Evolutionary conservation across 306 rosid genomes (phyloP).

Genomic region (Ziziphus jujuba): DNA sequence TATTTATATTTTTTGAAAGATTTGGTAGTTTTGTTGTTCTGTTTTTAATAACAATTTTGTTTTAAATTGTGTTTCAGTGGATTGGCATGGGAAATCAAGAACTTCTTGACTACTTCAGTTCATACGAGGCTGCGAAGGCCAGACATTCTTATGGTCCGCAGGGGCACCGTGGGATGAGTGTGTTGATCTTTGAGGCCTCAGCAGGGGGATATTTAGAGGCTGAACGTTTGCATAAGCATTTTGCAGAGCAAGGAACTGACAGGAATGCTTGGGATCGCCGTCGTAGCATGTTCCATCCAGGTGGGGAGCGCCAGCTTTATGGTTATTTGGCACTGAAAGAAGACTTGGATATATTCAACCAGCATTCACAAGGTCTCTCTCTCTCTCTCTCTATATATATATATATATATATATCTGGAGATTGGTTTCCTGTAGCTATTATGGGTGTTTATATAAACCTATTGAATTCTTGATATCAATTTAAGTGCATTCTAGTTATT

Average conservation of each 20-base stretch:
- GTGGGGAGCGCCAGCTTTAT: slow-evolving; percentile 76
- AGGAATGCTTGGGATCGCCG: slow-evolving; percentile 58
- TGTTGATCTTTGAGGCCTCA: slow-evolving; percentile 78
- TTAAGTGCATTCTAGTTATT: slow-evolving; percentile 1
- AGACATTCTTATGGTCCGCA: slow-evolving; percentile 87
- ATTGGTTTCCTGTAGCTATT: background rate
- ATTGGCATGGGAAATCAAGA: slow-evolving; percentile 77
- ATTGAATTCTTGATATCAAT: slow-evolving; percentile 3
- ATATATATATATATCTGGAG: background rate
- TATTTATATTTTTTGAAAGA: background rate
- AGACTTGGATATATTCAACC: slow-evolving; percentile 66
- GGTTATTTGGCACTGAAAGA: slow-evolving; percentile 76
- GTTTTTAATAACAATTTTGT: slow-evolving; percentile 1
- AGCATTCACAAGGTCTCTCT: slow-evolving; percentile 66
- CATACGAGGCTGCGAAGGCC: slow-evolving; percentile 58
- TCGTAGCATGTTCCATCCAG: slow-evolving; percentile 38
- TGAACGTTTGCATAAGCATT: slow-evolving; percentile 76
- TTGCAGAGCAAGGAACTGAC: slow-evolving; percentile 63
- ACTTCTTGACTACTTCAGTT: slow-evolving; percentile 63
- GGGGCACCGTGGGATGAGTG: slow-evolving; percentile 89
- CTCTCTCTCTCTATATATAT: slow-evolving; percentile 17
- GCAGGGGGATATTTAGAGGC: slow-evolving; percentile 82
- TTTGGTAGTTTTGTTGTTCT: slow-evolving; percentile 11
- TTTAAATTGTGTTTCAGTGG: slow-evolving; percentile 22
- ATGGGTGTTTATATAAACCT: background rate